Percentiles rank a stretch among this genome's conserved stretches.
phyloP scores from a whole-genome alignment of 768 basidiomycete genomes.

The Inosperma sp. region DNA sequence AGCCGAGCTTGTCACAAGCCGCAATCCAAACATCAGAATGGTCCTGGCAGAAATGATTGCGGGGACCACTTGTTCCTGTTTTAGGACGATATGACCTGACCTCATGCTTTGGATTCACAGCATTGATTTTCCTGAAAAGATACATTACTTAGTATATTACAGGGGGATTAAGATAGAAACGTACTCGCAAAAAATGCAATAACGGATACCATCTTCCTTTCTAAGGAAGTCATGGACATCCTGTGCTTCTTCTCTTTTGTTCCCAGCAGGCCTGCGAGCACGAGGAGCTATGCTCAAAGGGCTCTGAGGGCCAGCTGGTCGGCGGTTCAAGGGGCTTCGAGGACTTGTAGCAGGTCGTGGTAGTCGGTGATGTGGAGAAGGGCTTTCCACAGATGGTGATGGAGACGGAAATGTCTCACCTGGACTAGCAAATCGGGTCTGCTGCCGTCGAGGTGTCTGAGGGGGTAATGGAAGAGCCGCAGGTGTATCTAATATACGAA shows the following conservation, averaged over 20 bases:
- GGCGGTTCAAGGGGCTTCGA: no score
- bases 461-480: no score
- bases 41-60: constrained; percentile 12
- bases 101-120: not conserved
- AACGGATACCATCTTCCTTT: not conserved
- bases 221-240: not conserved
- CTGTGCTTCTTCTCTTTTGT: not conserved
- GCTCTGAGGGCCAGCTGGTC: no score
- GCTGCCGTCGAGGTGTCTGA: no score
- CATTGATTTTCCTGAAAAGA: not conserved
- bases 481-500: no score
- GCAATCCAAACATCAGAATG: constrained; percentile 21
- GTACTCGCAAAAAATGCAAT: not conserved
- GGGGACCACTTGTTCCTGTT: constrained; percentile 14
- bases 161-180: not conserved
- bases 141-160: not conserved
- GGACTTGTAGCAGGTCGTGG: no score
- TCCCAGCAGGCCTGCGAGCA: no score
- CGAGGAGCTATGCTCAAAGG: no score
- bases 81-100: not conserved
- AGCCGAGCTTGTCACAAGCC: constrained; percentile 18
- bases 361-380: no score
- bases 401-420: no score
- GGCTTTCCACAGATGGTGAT: no score
- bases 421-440: no score